Percentiles rank a stretch among this genome's conserved stretches.
phyloP scores from a whole-genome alignment of 2,329 filamentous ascomycete genomes.

The Clonostachys rosea region DNA sequence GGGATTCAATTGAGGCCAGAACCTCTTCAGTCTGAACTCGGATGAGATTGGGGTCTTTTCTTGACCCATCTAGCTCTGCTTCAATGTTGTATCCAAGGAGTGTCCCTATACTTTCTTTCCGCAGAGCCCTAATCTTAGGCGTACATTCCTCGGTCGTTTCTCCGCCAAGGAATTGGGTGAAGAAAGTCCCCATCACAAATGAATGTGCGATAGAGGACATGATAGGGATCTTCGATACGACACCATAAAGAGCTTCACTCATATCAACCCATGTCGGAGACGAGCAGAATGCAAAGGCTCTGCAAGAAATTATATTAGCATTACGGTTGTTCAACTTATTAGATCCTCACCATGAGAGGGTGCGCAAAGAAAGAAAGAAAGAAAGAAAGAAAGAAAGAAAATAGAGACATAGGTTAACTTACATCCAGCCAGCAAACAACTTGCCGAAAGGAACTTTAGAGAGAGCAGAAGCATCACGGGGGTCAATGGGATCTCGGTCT shows the following conservation, averaged over 20 bases:
- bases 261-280: conserved; percentile 10
- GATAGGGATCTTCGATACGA: conserved; percentile 8
- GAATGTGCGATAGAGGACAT: conserved; percentile 7
- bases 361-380: no score
- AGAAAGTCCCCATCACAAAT: conserved; percentile 9
- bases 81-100: no score
- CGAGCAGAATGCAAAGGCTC: conserved; percentile 11
- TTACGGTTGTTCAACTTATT: neutral
- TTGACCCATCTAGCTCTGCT: no score
- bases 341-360: neutral
- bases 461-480: neutral
- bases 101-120: no score
- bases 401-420: neutral
- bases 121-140: conserved; percentile 8
- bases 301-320: neutral
- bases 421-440: neutral
- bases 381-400: no score
- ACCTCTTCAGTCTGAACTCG: no score
- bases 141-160: conserved; percentile 5
- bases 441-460: neutral
- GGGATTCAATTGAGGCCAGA: no score
- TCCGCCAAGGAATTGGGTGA: conserved; percentile 10
- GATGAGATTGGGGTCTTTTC: no score
- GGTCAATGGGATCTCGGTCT: no score
- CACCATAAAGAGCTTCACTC: conserved; percentile 8